These are phyloP conservation scores for Talaromyces ruber DNA, from an alignment of 495 filamentous ascomycete genomes.

Conservation along the genomic window DNA sequence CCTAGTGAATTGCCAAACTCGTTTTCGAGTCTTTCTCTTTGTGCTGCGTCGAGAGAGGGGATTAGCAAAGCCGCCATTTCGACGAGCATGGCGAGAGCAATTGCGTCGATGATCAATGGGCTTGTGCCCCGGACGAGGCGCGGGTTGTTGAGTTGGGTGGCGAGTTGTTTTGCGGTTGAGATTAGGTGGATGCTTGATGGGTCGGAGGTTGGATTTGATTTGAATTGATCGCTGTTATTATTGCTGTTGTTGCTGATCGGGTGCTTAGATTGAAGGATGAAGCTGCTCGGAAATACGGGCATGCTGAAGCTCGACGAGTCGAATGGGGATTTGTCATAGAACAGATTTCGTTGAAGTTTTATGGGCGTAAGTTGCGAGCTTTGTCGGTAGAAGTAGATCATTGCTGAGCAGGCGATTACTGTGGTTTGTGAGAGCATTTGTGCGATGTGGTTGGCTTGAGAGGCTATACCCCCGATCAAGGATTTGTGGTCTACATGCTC, in stretches of 20 bases:
- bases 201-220: not conserved
- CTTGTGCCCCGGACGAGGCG: not conserved
- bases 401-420: constrained; percentile 21
- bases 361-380: constrained; percentile 28
- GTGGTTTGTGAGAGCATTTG: not conserved
- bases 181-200: not conserved
- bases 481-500: not conserved
- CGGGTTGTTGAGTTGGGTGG: not conserved
- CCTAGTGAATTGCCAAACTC: constrained; percentile 65
- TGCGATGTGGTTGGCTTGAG: not conserved
- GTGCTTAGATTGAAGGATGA: constrained; percentile 14
- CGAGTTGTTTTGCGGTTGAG: not conserved
- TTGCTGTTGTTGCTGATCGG: not conserved
- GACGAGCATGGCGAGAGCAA: not conserved
- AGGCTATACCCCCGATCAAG: not conserved
- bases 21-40: constrained; percentile 52
- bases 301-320: not conserved
- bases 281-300: constrained; percentile 13
- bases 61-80: constrained; percentile 8
- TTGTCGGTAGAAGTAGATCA: constrained; percentile 67
- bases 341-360: not conserved
- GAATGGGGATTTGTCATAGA: constrained; percentile 15
- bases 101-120: not conserved
- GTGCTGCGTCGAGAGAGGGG: constrained; percentile 44
- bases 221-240: too few relatives aligned